These are phyloP conservation scores for Termitomyces heimii DNA, from an alignment of 768 basidiomycete genomes.

Conservation along the genomic window DNA sequence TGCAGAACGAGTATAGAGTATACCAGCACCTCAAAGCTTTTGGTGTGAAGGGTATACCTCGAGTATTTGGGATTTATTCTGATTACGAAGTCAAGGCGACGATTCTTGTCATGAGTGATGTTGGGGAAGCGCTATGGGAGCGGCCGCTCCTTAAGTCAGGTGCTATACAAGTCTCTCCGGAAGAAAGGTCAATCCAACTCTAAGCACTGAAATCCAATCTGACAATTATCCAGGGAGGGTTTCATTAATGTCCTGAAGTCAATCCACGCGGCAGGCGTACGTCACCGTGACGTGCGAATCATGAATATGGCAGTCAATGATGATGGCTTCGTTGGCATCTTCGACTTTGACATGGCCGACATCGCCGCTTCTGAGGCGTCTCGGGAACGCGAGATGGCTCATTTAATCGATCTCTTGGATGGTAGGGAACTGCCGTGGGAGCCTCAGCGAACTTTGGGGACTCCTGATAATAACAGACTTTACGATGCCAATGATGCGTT, in stretches of 20 bases:
- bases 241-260: slow-evolving; percentile 11
- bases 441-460: neutral
- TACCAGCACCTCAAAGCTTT: slow-evolving; percentile 9
- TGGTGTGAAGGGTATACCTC: slow-evolving; percentile 8
- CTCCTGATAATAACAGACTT: neutral
- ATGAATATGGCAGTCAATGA: slow-evolving; percentile 18
- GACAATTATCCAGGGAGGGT: slow-evolving; percentile 6
- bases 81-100: slow-evolving; percentile 6
- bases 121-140: slow-evolving; percentile 4
- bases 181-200: neutral
- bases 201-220: neutral
- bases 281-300: slow-evolving; percentile 19
- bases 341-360: slow-evolving; percentile 20
- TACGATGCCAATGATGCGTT: neutral
- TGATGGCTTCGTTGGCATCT: slow-evolving; percentile 13
- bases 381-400: slow-evolving; percentile 7
- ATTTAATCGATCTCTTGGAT: slow-evolving; percentile 4
- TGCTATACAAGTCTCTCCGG: neutral
- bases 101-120: slow-evolving; percentile 15
- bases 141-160: neutral
- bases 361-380: slow-evolving; percentile 3
- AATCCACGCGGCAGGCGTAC: slow-evolving; percentile 19
- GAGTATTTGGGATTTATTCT: slow-evolving; percentile 12
- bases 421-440: neutral
- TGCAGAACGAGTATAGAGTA: slow-evolving; percentile 13